Conservation (phyloP, 495 filamentous ascomycete species). For the Hypoxylon lenormandii region DNA sequence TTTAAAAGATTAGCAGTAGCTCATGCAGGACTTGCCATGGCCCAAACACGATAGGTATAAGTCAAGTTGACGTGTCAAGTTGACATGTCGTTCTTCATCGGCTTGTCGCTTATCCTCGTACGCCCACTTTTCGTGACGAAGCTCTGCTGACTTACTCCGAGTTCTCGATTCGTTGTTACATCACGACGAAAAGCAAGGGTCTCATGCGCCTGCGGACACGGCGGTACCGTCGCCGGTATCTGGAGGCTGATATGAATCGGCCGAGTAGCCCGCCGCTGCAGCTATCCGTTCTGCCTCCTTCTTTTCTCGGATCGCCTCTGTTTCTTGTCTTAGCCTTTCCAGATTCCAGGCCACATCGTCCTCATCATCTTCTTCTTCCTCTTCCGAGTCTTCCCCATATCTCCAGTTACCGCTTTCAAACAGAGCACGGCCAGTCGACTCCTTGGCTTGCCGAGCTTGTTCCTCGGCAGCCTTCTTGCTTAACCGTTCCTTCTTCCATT, state of each 20-base stretch:
- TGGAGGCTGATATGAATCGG: slow-evolving; percentile 30
- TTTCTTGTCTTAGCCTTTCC: slow-evolving; percentile 77
- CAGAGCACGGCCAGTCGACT: slow-evolving; percentile 90
- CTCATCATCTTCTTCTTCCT: slow-evolving; percentile 65
- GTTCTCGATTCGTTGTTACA: slow-evolving; percentile 5
- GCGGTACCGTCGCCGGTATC: slow-evolving; percentile 35
- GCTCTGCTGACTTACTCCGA: slow-evolving; percentile 21
- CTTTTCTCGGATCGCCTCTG: slow-evolving; percentile 71
- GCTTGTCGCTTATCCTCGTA: slow-evolving; percentile 43
- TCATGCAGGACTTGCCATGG: slow-evolving; percentile 17
- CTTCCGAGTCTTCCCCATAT: slow-evolving; percentile 71
- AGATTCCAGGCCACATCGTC: slow-evolving; percentile 80
- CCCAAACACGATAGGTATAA: slow-evolving; percentile 22
- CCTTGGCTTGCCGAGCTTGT: slow-evolving; percentile 86
- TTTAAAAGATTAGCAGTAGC: slow-evolving; percentile 24
- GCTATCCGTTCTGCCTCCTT: slow-evolving; percentile 71
- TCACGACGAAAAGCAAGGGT: neutral
- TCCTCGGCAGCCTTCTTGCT: slow-evolving; percentile 96
- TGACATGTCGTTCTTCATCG: slow-evolving; percentile 26
- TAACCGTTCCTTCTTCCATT: slow-evolving; percentile 93
- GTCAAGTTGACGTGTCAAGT: neutral
- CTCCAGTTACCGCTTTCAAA: slow-evolving; percentile 97
- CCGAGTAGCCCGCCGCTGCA: slow-evolving; percentile 33
- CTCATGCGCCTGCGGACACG: slow-evolving; percentile 34
- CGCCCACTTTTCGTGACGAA: slow-evolving; percentile 16